Base-by-base conservation (phyloP, 495 filamentous ascomycete species). In the Chaetomium cochliodes region DNA sequence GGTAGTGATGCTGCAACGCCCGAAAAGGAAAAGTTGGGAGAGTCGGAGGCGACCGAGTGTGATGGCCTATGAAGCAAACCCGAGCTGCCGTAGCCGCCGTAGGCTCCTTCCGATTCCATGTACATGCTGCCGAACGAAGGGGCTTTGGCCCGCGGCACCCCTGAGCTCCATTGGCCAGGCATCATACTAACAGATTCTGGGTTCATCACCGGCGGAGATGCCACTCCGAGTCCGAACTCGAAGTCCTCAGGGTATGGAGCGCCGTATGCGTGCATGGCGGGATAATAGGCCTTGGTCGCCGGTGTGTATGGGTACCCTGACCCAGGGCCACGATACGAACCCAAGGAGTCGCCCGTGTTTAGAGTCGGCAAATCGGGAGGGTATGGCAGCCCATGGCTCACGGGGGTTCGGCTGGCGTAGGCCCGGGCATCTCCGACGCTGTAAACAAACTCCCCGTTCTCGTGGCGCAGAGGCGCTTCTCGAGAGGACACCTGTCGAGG, bases 401-500 rank as follows among this genome's bases (percentile, higher is more conserved):
- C 50, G 0, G 63, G 50, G n/a, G 63, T 59, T 3, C 78, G 77
- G 54, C 73, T 65, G 53, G 75, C 78, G 60, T 74, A 77, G 3
- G 67, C 56, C 30, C 79, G 74, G 6, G 79, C 77, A 30, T 76
- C 75, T 13, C 70, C 70, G 51, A 81, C 69, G 41, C 73, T 78
- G 51, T 79, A 81, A 18, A 65, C 68, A 37, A 78, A 82, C 4
- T 78, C 72, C 20, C 58, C 65, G 16, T 65, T 53, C 3, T 80
- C 76, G 53, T 65, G 69, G 51, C 78, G 79, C 20, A 83, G 53
- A 1, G 69, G 79, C 6, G 79, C 76, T 67, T 83, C 81, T 33
- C 70, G 72, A 2, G 82, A 83, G 22, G 75, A 74, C 15, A 84
- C 82, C 82, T 84, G 67, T 51, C 50, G n/a, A 62, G 26, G 50